Base-by-base conservation (phyloP, 129 eudicot genomes). In the Rutidosis leptorrhynchoides region DNA sequence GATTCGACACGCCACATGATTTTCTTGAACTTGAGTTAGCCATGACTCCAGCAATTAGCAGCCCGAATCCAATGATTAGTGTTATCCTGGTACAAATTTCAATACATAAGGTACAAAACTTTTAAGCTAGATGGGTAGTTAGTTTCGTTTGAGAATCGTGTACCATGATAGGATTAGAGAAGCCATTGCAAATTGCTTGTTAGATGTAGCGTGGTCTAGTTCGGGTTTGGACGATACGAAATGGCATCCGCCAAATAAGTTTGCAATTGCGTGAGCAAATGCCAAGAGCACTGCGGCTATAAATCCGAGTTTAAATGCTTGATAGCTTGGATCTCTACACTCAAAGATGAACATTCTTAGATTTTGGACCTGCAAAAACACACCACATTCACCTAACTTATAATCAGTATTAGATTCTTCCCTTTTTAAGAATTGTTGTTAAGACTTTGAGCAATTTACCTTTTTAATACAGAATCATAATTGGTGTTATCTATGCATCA, bases 141-240 rank as follows among this genome's bases (percentile, higher is more conserved):
- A 26, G 35, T 40, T 37, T 21, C 20, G 40, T 25, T 42, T 37
- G 30, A 25, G 29, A 27, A 17, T 17, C 12, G 9, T 52, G 22
- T 87, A 88, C 98, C 98, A 93, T 79, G 90, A 82, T 43, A 88
- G 37, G 54, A 88, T 23, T 48, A 85, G 92, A 51, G 98, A 85
- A 65, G 84, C 90, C 52, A 79, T 72, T 10, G 98, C 98, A 22
- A 88, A 73, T 73, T 88, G 96, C 80, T 80, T 88, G 92, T 93
- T 88, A 56, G 86, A 33, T 48, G 95, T 85, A 58, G 96, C 77
- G 10, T 71, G 75, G 28, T 78, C 87, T 30, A 83, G 69, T 64
- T 85, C 98, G 20, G 90, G 84, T 54, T 54, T 82, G 56, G 98
- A 85, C 64, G 66, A 54, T 32, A 82, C 74, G 69, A 82, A 67